phyloP scores from a whole-genome alignment of 2,329 filamentous ascomycete genomes.

The Pseudomassariella vexata region DNA sequence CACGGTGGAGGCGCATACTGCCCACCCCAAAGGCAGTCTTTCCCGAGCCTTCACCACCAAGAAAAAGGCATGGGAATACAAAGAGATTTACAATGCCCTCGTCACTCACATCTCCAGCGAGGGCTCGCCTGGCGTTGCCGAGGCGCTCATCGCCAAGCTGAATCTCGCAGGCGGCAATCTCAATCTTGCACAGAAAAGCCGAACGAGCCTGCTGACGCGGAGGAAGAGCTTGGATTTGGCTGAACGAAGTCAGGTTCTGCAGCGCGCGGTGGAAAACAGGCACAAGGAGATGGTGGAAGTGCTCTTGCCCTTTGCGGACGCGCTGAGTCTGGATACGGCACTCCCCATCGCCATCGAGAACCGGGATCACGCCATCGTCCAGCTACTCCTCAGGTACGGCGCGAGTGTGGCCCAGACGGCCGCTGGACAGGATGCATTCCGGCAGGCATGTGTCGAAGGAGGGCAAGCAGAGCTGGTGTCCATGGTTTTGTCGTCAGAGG shows the following conservation, averaged over 20 bases:
- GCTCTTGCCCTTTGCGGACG: slow-evolving; percentile 46
- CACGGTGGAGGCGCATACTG: slow-evolving; percentile 21
- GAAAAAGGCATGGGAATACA: slow-evolving; percentile 46
- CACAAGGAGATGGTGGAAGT: slow-evolving; percentile 49
- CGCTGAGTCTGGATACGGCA: slow-evolving; percentile 41
- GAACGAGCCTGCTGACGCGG: slow-evolving; percentile 39
- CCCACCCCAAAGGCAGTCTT: slow-evolving; percentile 32
- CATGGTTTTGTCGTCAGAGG: slow-evolving; percentile 43
- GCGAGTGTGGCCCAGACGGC: slow-evolving; percentile 40
- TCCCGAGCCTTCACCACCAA: slow-evolving; percentile 40
- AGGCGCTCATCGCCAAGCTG: slow-evolving; percentile 47
- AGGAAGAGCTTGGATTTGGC: slow-evolving; percentile 44
- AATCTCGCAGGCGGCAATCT: slow-evolving; percentile 44
- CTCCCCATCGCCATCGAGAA: slow-evolving; percentile 42
- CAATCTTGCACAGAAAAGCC: slow-evolving; percentile 41
- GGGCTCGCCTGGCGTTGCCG: slow-evolving; percentile 49
- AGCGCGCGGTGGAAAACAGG: slow-evolving; percentile 42
- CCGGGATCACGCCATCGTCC: slow-evolving; percentile 35
- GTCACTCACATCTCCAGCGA: slow-evolving; percentile 40
- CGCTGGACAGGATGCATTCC: slow-evolving; percentile 48
- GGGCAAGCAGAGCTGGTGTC: slow-evolving; percentile 39
- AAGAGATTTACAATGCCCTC: slow-evolving; percentile 47
- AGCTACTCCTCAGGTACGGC: slow-evolving; percentile 45
- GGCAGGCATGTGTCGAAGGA: slow-evolving; percentile 40
- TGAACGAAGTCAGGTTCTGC: slow-evolving; percentile 45